These are phyloP conservation scores for Lathyrus oleraceus DNA, from an alignment of 306 rosid genomes.

Conservation along the genomic window DNA sequence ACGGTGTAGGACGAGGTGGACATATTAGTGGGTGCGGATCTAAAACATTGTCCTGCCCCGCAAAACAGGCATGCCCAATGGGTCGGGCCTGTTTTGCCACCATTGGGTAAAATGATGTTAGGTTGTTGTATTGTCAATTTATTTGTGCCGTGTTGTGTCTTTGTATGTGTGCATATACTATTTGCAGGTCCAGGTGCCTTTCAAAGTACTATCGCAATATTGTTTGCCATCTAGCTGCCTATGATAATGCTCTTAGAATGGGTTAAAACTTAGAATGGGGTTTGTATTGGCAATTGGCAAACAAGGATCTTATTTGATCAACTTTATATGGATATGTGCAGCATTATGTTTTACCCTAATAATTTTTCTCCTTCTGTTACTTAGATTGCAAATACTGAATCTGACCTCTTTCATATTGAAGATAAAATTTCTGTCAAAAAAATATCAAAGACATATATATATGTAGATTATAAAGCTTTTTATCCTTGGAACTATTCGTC, in stretches of 20 bases:
- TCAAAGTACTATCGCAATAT: conserved; percentile 24
- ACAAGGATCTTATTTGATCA: neutral
- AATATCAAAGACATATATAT: too few relatives aligned
- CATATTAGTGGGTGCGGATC: too few relatives aligned
- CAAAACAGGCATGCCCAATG: too few relatives aligned
- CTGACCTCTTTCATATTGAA: neutral
- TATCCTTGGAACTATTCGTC: conserved; percentile 9
- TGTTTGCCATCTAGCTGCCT: conserved; percentile 14
- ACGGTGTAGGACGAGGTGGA: too few relatives aligned
- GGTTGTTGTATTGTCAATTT: neutral
- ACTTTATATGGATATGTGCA: neutral
- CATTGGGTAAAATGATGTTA: conserved; percentile 11
- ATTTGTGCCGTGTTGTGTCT: conserved; percentile 18
- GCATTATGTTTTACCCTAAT: neutral
- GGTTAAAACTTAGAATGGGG: neutral
- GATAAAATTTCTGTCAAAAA: neutral
- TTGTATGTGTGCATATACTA: conserved; percentile 13
- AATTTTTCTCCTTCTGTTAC: neutral
- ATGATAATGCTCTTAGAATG: neutral
- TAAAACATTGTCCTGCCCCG: too few relatives aligned
- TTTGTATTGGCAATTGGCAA: neutral
- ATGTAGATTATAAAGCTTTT: neutral
- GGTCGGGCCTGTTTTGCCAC: too few relatives aligned
- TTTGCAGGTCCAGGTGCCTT: neutral
- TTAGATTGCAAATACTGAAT: neutral